A percentile compares a stretch with the other conserved stretches of the same genome.
These are phyloP conservation scores for Yamadazyma triangularis DNA, from an alignment of 1,139 yeast species.

Conservation along the genomic window DNA sequence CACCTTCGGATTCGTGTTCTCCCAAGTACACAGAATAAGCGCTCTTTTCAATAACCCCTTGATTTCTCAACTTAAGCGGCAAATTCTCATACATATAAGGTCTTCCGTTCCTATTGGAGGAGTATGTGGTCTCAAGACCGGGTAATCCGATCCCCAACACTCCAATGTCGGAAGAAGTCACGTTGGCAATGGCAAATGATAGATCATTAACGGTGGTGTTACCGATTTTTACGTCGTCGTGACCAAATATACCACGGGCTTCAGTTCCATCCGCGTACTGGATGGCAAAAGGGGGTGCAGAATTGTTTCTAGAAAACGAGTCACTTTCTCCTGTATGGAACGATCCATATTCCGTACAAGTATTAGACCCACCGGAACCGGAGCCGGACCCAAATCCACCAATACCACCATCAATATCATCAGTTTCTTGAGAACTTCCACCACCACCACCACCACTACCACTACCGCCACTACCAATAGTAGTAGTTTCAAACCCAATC, in stretches of 20 bases:
- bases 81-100: constrained; percentile 24
- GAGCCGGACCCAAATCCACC: constrained; percentile 5
- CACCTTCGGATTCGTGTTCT: constrained; percentile 23
- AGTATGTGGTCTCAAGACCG: constrained; percentile 16
- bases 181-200: constrained; percentile 46
- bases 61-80: constrained; percentile 21
- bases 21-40: constrained; percentile 53
- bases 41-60: constrained; percentile 46
- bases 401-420: no score
- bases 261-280: constrained; percentile 48
- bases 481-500: constrained; percentile 6
- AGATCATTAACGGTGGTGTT: constrained; percentile 27
- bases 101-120: constrained; percentile 6
- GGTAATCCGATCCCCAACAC: constrained; percentile 42
- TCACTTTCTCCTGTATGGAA: constrained; percentile 31
- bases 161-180: constrained; percentile 38
- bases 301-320: constrained; percentile 26
- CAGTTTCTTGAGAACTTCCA: constrained; percentile 1
- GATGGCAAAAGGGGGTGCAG: constrained; percentile 38
- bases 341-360: constrained; percentile 38
- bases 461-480: constrained; percentile 3
- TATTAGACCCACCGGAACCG: constrained; percentile 12
- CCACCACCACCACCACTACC: constrained; percentile 6
- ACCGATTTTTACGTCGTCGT: constrained; percentile 41
- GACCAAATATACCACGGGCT: constrained; percentile 50